Base-by-base conservation (phyloP, 345 rosid species). In the Gossypium anomalum region DNA sequence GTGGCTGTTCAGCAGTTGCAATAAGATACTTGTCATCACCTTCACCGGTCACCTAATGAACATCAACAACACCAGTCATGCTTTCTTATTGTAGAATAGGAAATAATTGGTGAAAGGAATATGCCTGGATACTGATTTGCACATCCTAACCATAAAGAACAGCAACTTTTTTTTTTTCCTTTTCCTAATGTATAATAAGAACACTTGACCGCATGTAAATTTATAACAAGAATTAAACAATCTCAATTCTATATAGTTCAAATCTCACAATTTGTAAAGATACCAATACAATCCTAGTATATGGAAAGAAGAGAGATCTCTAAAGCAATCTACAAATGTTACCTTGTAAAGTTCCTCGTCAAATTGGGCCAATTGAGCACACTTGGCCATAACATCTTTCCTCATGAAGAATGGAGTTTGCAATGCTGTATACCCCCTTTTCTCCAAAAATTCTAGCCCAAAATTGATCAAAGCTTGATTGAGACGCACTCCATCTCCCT, bases 331-430 rank as follows among this genome's bases (percentile, higher is more conserved):
- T 48, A 60, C 11, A 48, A 51, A 47, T 29, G 12, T 51, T 72
- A 91, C 98, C 95, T 94, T 90, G 91, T 92, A 94, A 63, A 94
- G 97, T 71, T 94, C 93, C 82, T 94, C 97, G 70, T 94, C 98
- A 55, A 94, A 92, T 78, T 92, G 97, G 16, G 93, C 89, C 79
- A 94, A 70, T 65, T 94, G 97, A 72, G 98, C 98, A 76, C 95
- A 94, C 82, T 87, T 92, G 61, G 91, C 93, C 98, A 94, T 92
- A 75, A 91, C 83, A 22, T 94, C 98, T 83, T 92, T 91, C 77
- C 91, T 88, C 95, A 89, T 92, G 78, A 94, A 87, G 86, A 86
- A 92, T 15, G 98, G 98, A 76, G 98, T 90, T 68, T 94, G 98
- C 83, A 94, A 77, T 25, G 83, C 78, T 8, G 89, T 91, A 82